Percentiles rank a stretch among this genome's conserved stretches.
These are phyloP conservation scores for Yamadazyma kitorensis DNA, from an alignment of 805 yeast species.

Conservation along the genomic window DNA sequence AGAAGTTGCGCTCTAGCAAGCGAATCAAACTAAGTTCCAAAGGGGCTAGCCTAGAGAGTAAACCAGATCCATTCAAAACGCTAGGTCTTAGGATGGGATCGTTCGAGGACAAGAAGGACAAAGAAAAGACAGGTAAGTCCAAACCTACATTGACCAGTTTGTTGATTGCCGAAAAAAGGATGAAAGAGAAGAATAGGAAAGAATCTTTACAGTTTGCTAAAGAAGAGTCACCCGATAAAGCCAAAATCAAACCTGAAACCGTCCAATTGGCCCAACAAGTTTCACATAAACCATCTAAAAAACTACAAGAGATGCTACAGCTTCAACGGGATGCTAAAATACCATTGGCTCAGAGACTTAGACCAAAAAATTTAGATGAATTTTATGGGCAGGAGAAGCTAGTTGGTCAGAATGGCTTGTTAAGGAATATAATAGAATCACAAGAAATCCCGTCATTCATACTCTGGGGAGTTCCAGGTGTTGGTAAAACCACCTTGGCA, in stretches of 20 bases:
- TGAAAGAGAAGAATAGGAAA: conserved; percentile 15
- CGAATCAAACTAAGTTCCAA: background rate
- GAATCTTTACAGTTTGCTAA: conserved; percentile 7
- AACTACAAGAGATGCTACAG: conserved; percentile 8
- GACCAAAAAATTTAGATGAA: conserved; percentile 37
- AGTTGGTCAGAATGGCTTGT: conserved; percentile 34
- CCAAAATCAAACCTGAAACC: background rate
- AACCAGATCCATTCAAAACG: conserved; percentile 29
- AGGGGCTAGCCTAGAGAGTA: conserved; percentile 4
- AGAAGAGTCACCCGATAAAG: conserved; percentile 1
- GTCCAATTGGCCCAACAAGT: conserved; percentile 7
- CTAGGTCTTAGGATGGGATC: conserved; percentile 33
- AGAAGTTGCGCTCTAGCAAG: conserved; percentile 6
- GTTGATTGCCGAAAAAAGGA: conserved; percentile 31
- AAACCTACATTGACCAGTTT: conserved; percentile 32
- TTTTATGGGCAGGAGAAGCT: conserved; percentile 42
- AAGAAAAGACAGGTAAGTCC: conserved; percentile 17
- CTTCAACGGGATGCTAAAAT: conserved; percentile 19
- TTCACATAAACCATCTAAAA: conserved; percentile 5
- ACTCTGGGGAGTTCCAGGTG: conserved; percentile 46
- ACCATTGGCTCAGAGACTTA: conserved; percentile 40
- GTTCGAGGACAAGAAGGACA: conserved; percentile 16
- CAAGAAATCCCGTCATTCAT: conserved; percentile 39
- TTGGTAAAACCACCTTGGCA: conserved; percentile 43
- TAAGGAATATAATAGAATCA: conserved; percentile 32